Evolutionary conservation across 2,329 filamentous ascomycete species (phyloP).

Genomic region (Arthrobotrys musiformis): DNA sequence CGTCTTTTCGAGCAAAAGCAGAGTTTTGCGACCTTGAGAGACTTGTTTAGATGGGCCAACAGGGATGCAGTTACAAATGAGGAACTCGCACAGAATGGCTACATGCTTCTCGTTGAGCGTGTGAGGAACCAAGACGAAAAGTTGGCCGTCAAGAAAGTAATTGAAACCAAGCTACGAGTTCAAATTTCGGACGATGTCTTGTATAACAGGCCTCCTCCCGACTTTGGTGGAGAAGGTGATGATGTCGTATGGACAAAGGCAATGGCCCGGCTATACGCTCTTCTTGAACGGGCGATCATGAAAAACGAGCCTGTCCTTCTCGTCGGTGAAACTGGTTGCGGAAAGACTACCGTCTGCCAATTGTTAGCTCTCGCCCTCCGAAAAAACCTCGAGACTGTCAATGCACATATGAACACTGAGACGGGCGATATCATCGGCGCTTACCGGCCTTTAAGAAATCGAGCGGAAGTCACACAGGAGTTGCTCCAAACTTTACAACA

Average conservation of each 20-base stretch:
- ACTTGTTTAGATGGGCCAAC: constrained; percentile 94
- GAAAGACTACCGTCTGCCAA: constrained; percentile 97
- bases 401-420: constrained; percentile 97
- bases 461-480: constrained; percentile 75
- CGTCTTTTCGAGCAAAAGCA: constrained; percentile 96
- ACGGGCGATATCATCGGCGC: constrained; percentile 97
- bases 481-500: constrained; percentile 72
- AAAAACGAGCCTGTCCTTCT: constrained; percentile 95
- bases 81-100: constrained; percentile 89
- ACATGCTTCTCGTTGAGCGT: constrained; percentile 93
- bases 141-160: constrained; percentile 81
- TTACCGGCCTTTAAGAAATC: constrained; percentile 88
- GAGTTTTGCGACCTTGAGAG: constrained; percentile 93
- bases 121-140: constrained; percentile 92
- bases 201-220: constrained; percentile 67
- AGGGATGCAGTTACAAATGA: constrained; percentile 85
- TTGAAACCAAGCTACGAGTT: constrained; percentile 91
- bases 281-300: constrained; percentile 84
- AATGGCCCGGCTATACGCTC: constrained; percentile 88
- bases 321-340: constrained; percentile 95
- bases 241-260: constrained; percentile 90
- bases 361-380: constrained; percentile 82
- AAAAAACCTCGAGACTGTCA: constrained; percentile 85
- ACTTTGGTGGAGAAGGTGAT: constrained; percentile 51
- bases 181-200: constrained; percentile 78